Conservation (phyloP, 768 basidiomycete genomes). For the Fomitopsis serialis region DNA sequence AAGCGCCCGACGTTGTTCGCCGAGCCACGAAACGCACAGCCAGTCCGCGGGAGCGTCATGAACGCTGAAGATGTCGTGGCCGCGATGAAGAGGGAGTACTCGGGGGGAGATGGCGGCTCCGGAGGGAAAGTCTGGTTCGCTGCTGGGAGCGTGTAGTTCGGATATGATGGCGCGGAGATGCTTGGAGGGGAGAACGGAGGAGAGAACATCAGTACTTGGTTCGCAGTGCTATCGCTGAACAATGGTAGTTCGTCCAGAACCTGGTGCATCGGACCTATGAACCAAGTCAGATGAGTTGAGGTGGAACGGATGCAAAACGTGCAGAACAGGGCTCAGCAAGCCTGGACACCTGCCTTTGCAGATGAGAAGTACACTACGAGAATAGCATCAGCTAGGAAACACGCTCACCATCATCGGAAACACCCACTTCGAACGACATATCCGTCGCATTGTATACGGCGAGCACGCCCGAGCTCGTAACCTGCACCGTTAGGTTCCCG, state of each 20-base stretch:
- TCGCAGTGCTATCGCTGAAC: constrained; percentile 70
- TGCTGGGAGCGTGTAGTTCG: constrained; percentile 69
- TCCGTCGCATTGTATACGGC: constrained; percentile 36
- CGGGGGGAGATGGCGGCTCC: constrained; percentile 28
- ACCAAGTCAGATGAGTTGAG: not conserved
- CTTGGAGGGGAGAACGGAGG: constrained; percentile 35
- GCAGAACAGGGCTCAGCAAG: not conserved
- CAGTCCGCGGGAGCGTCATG: constrained; percentile 45
- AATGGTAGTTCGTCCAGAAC: constrained; percentile 40
- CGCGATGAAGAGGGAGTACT: constrained; percentile 50
- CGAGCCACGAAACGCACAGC: constrained; percentile 47
- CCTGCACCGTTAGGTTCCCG: constrained; percentile 46
- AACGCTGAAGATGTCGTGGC: constrained; percentile 39
- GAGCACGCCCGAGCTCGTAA: constrained; percentile 45
- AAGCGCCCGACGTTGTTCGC: constrained; percentile 6
- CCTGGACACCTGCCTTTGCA: not conserved
- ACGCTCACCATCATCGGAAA: constrained; percentile 34
- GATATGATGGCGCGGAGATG: constrained; percentile 43
- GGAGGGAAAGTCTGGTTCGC: constrained; percentile 44
- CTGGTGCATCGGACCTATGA: constrained; percentile 45
- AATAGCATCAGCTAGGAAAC: not conserved
- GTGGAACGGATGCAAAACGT: no score
- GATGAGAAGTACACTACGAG: not conserved
- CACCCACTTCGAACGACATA: constrained; percentile 51
- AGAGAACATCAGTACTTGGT: constrained; percentile 71